Evolutionary conservation across 805 yeast genomes (phyloP), one percentile per base, ranked within the genome.

Genomic region (Yamadazyma sp.): DNA sequence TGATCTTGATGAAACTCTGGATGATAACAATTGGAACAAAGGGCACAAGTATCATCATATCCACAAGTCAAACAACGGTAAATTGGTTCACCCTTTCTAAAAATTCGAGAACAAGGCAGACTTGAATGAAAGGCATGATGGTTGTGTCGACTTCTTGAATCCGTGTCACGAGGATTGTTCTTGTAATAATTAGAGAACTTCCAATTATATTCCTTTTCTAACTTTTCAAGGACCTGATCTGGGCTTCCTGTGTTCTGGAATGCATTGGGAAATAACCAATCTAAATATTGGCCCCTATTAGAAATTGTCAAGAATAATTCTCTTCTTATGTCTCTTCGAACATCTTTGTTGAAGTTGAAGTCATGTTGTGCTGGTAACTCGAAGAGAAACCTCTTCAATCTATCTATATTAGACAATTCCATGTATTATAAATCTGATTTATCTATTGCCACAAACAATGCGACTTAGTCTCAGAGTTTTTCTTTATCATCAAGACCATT

Each of bases 11-110:
- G 98, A 36, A 73, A 69, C 4, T 75, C 77, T 2, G 79, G 76
- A 32, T 80, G 76, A 59, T 69, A 89, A 54, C 98, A 89, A 39
- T 72, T 64, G 8, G 80, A 71, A 55, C 98, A 89, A 7, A 89
- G 60, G 0, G 89, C 95, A 56, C 94, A 83, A 0, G 91, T 80
- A 29, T 85, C 95, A 52, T 86, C 95, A 33, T 72, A 72, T 0
- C 86, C 89, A 59, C 94, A 70, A 22, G 89, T 74, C 22, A 78
- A 49, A 52, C 95, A 86, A 27, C 88, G 67, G 52, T 83, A 83
- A 3, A 86, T 81, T 0, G 93, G 88, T 52, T 86, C 95, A 5
- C 95, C 95, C 31, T 78, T 74, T 30, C 75, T 67, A 48, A 86
- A 82, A 33, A 79, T 78, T 14, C 81, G 65, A 2, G 86, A 82